phyloP scores from a whole-genome alignment of 2,329 filamentous ascomycete genomes.

The Trichoderma atroviride region DNA sequence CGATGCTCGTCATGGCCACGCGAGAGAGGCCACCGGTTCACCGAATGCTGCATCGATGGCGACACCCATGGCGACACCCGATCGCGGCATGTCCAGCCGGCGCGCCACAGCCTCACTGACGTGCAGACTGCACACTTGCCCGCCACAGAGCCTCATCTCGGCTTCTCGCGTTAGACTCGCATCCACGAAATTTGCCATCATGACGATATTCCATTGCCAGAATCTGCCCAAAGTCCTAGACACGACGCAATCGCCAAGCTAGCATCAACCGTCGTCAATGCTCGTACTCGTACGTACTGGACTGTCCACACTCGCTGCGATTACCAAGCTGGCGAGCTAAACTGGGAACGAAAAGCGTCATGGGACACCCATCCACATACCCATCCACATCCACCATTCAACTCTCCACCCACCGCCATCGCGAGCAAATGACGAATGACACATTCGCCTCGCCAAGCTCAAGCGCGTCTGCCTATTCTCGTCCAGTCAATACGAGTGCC shows the following conservation, averaged over 20 bases:
- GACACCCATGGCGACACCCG: conserved; percentile 13
- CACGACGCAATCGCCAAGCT: conserved; percentile 10
- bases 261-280: not conserved
- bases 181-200: conserved; percentile 10
- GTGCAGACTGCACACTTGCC: conserved; percentile 1
- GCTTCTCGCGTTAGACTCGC: not conserved
- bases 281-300: too few species aligned
- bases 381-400: conserved; percentile 1
- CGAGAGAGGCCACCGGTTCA: conserved; percentile 10
- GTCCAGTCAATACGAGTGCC: conserved; percentile 1
- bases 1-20: not conserved
- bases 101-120: conserved; percentile 20
- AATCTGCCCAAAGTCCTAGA: conserved; percentile 15
- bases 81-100: conserved; percentile 1
- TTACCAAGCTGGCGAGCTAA: conserved; percentile 10
- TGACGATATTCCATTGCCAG: conserved; percentile 14
- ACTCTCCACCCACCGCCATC: conserved; percentile 1
- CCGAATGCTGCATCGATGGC: conserved; percentile 5
- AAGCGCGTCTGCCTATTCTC: conserved; percentile 17
- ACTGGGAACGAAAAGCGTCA: conserved; percentile 17
- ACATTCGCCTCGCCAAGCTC: conserved; percentile 8
- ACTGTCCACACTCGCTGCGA: not conserved
- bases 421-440: conserved; percentile 10
- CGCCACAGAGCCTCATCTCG: conserved; percentile 13
- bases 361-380: conserved; percentile 11